phyloP scores from a whole-genome alignment of 768 basidiomycete species.

The Steccherinum ochraceum region DNA sequence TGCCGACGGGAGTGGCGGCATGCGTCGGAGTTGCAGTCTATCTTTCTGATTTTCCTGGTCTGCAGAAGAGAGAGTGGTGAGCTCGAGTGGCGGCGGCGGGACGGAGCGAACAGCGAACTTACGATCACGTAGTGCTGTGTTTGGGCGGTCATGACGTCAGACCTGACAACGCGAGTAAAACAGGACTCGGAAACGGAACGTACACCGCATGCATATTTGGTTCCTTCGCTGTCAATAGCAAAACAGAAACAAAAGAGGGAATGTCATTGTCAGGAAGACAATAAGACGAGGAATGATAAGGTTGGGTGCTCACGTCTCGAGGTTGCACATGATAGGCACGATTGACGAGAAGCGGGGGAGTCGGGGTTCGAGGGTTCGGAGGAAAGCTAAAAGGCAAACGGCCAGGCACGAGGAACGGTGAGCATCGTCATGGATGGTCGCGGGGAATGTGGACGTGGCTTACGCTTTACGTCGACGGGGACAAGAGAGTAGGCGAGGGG shows the following conservation, averaged over 20 bases:
- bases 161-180: conserved; percentile 1
- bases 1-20: conserved; percentile 37
- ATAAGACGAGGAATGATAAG: not conserved
- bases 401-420: too few relatives aligned
- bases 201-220: conserved; percentile 65
- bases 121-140: conserved; percentile 63
- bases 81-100: conserved; percentile 6
- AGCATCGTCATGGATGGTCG: too few relatives aligned
- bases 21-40: conserved; percentile 46
- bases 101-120: conserved; percentile 7
- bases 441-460: too few relatives aligned
- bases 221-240: conserved; percentile 53
- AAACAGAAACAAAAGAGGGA: conserved; percentile 21
- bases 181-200: conserved; percentile 8
- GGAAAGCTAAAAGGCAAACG: conserved; percentile 9
- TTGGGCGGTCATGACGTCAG: conserved; percentile 19
- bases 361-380: too few relatives aligned
- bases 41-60: conserved; percentile 45
- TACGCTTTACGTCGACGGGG: conserved; percentile 2
- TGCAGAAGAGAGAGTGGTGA: conserved; percentile 19
- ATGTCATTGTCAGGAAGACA: too few relatives aligned
- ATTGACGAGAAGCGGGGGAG: too few relatives aligned
- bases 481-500: not conserved
- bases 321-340: conserved; percentile 29
- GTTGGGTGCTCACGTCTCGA: conserved; percentile 30